phyloP scores from a whole-genome alignment of 352 stramenopile genomes.

The Peronospora tabacina region DNA sequence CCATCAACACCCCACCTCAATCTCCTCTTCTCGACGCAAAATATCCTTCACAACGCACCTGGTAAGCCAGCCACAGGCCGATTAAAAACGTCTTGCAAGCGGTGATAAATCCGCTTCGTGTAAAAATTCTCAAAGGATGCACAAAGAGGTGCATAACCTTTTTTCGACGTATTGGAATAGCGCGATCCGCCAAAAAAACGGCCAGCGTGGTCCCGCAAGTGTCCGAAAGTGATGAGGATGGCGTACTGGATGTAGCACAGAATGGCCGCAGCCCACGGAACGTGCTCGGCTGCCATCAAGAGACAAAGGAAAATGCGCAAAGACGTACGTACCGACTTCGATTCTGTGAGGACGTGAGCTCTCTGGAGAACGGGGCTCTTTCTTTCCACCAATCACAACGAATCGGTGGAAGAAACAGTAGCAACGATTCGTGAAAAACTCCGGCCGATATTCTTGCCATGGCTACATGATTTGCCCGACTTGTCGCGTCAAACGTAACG shows the following conservation, averaged over 20 bases:
- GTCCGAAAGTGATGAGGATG: constrained; percentile 74
- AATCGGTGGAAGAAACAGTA: too few species aligned
- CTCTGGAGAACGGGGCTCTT: too few species aligned
- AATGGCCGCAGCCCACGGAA: constrained; percentile 57
- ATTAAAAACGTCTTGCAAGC: constrained; percentile 90
- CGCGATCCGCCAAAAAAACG: constrained; percentile 62
- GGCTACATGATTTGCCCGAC: too few species aligned
- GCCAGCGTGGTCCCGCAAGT: constrained; percentile 64
- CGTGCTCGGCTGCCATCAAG: constrained; percentile 51
- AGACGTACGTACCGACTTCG: constrained; percentile 16
- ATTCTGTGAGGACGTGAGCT: background rate
- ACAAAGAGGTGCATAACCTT: constrained; percentile 89
- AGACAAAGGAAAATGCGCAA: background rate
- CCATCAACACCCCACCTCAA: too few species aligned
- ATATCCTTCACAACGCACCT: constrained; percentile 21
- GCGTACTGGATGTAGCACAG: constrained; percentile 81
- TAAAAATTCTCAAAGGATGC: constrained; percentile 98
- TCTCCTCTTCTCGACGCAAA: too few species aligned
- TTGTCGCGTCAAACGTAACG: too few species aligned
- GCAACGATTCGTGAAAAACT: background rate
- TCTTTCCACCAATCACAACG: background rate
- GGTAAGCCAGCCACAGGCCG: constrained; percentile 59
- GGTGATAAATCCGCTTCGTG: constrained; percentile 95
- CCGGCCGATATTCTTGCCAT: too few species aligned
- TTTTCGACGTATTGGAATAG: constrained; percentile 48